Conservation (phyloP, 305 asterid species). For the Striga hermonthica region DNA sequence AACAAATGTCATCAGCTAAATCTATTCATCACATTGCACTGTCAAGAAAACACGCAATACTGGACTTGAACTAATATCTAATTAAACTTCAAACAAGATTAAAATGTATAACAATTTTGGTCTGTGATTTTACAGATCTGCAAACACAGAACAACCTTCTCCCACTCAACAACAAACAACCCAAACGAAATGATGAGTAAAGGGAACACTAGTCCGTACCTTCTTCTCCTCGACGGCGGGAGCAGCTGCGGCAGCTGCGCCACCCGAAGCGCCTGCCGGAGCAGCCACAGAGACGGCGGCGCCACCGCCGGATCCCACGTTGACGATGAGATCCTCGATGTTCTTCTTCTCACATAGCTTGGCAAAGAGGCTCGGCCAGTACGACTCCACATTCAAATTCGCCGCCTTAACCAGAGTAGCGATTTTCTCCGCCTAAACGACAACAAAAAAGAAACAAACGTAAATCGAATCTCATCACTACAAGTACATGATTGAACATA, state of each 20-base stretch:
- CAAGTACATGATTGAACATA: not conserved
- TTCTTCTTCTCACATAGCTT: slow-evolving; percentile 53
- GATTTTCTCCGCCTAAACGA: slow-evolving; percentile 48
- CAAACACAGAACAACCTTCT: not conserved
- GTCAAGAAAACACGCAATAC: too few relatives aligned
- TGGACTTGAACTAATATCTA: not conserved
- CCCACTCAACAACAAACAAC: not conserved
- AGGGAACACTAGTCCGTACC: slow-evolving; percentile 23
- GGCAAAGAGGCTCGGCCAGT: slow-evolving; percentile 56
- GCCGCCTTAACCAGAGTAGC: slow-evolving; percentile 45
- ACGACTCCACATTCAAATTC: slow-evolving; percentile 44
- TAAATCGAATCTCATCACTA: not conserved
- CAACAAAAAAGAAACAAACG: not conserved
- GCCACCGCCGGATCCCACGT: slow-evolving; percentile 51
- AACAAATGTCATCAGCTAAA: not conserved
- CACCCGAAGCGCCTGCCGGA: slow-evolving; percentile 33
- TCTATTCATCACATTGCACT: too few relatives aligned
- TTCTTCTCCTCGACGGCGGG: slow-evolving; percentile 52
- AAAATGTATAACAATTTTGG: not conserved
- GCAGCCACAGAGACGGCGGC: slow-evolving; percentile 38
- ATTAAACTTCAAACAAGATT: too few relatives aligned
- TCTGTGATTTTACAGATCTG: not conserved
- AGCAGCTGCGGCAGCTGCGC: slow-evolving; percentile 44
- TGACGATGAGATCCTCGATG: slow-evolving; percentile 46
- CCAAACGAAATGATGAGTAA: not conserved